A percentile compares a stretch with the other conserved stretches of the same genome.
These are phyloP conservation scores for Phytophthora meadii DNA, from an alignment of 352 stramenopile species.

Conservation along the genomic window DNA sequence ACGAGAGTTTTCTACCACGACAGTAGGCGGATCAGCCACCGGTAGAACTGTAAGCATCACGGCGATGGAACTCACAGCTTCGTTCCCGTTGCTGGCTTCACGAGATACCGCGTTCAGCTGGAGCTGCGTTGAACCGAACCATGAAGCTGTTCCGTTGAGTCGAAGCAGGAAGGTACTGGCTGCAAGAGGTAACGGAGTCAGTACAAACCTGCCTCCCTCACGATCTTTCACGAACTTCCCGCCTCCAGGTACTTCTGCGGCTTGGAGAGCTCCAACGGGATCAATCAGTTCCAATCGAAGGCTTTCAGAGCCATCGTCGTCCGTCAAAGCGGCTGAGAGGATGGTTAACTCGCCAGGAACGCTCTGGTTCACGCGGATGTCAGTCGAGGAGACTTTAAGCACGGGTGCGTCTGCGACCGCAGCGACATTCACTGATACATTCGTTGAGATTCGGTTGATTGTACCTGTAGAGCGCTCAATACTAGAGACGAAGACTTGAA, in stretches of 20 bases:
- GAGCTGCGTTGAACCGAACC: constrained; percentile 47
- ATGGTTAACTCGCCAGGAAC: constrained; percentile 36
- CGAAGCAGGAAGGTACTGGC: constrained; percentile 35
- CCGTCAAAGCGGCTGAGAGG: constrained; percentile 31
- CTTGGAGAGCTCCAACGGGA: constrained; percentile 23
- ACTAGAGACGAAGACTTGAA: constrained; percentile 41
- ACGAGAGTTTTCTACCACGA: constrained; percentile 48
- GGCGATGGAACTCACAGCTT: constrained; percentile 17
- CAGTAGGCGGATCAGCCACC: constrained; percentile 43
- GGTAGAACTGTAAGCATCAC: constrained; percentile 45
- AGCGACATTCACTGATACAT: constrained; percentile 34
- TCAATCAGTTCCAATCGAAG: constrained; percentile 45
- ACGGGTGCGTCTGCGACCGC: constrained; percentile 49
- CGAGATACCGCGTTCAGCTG: constrained; percentile 44
- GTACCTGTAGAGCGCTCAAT: constrained; percentile 39
- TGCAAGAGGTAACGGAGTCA: constrained; percentile 19
- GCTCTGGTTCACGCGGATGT: constrained; percentile 50
- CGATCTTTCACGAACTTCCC: constrained; percentile 31
- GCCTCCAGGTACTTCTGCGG: constrained; percentile 32
- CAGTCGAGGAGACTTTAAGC: constrained; percentile 16
- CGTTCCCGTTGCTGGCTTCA: constrained; percentile 35
- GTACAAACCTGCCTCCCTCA: constrained; percentile 30
- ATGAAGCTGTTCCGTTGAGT: constrained; percentile 30
- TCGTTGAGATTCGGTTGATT: constrained; percentile 21
- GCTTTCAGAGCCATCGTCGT: constrained; percentile 54